Conservation (phyloP, 352 stramenopile genomes). For the Thalassiosira exigua region DNA sequence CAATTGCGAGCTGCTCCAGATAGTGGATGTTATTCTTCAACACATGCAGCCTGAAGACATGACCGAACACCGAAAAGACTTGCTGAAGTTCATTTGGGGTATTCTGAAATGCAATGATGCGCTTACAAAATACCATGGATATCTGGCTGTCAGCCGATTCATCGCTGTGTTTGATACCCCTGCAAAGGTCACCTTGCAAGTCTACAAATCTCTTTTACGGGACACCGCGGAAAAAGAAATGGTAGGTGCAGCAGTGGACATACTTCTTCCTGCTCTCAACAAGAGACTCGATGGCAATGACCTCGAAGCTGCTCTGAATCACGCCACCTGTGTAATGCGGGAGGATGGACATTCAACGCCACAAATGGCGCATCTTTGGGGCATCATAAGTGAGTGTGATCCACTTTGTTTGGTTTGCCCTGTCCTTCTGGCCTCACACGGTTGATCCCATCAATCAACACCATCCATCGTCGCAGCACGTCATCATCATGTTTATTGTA, state of each 20-base stretch:
- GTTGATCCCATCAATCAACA: too few relatives aligned
- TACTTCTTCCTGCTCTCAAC: slow-evolving; percentile 93
- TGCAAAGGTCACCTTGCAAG: slow-evolving; percentile 96
- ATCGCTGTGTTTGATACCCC: slow-evolving; percentile 96
- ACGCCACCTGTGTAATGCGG: slow-evolving; percentile 97
- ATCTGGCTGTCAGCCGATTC: slow-evolving; percentile 97
- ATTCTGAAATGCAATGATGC: slow-evolving; percentile 94
- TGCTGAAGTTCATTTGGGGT: slow-evolving; percentile 99
- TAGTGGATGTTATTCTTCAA: slow-evolving; percentile 95
- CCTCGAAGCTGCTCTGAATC: slow-evolving; percentile 96
- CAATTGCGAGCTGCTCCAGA: slow-evolving; percentile 88
- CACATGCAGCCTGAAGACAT: slow-evolving; percentile 91
- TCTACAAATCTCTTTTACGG: slow-evolving; percentile 91
- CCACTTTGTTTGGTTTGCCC: too few relatives aligned
- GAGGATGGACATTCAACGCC: slow-evolving; percentile 95
- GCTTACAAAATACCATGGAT: slow-evolving; percentile 96
- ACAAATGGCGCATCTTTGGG: slow-evolving; percentile 98
- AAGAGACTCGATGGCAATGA: slow-evolving; percentile 89
- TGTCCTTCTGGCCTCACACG: too few relatives aligned
- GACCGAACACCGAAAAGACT: slow-evolving; percentile 92
- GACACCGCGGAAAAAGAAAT: slow-evolving; percentile 94
- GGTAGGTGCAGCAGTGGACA: slow-evolving; percentile 93
- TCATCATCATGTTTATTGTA: slow-evolving; percentile 93
- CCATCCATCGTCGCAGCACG: too few relatives aligned
- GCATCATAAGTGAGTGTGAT: too few relatives aligned